Conservation (phyloP, 768 basidiomycete genomes). For the Crucibulum laeve region DNA sequence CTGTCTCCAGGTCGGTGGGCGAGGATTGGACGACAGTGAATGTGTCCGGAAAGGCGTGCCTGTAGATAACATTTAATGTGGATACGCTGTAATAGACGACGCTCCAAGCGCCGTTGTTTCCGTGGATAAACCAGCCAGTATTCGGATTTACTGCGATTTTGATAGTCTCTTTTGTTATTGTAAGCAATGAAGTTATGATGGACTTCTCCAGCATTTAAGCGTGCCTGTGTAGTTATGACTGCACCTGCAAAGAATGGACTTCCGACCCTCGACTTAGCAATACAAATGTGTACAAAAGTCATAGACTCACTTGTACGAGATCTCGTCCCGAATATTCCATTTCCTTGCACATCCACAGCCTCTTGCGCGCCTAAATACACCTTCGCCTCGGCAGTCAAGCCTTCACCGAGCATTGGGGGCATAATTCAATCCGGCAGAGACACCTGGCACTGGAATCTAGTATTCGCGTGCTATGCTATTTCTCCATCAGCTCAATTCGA, state of each 20-base stretch:
- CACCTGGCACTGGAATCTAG: not conserved
- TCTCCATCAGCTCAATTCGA: not conserved
- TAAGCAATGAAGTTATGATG: not conserved
- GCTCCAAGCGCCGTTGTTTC: not conserved
- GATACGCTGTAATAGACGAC: not conserved
- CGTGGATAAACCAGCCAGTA: not conserved
- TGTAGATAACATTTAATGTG: not conserved
- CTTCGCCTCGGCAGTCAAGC: not conserved
- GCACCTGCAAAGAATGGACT: not conserved
- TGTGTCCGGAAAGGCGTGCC: not conserved
- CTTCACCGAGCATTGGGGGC: not conserved
- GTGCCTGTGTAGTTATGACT: not conserved
- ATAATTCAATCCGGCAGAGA: not conserved
- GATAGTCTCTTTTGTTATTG: not conserved
- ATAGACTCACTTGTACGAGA: not conserved
- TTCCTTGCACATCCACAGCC: not conserved
- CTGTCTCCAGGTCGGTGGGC: not conserved
- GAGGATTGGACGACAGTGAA: not conserved
- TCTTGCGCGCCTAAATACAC: not conserved
- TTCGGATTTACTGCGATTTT: not conserved
- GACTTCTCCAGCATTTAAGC: not conserved
- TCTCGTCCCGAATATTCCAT: not conserved
- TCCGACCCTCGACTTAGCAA: too few species aligned
- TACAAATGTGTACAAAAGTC: not conserved
- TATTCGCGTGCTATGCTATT: not conserved